Conservation (phyloP, 192 early-diverging fungal genomes). For the Haplosporangium gracile region DNA sequence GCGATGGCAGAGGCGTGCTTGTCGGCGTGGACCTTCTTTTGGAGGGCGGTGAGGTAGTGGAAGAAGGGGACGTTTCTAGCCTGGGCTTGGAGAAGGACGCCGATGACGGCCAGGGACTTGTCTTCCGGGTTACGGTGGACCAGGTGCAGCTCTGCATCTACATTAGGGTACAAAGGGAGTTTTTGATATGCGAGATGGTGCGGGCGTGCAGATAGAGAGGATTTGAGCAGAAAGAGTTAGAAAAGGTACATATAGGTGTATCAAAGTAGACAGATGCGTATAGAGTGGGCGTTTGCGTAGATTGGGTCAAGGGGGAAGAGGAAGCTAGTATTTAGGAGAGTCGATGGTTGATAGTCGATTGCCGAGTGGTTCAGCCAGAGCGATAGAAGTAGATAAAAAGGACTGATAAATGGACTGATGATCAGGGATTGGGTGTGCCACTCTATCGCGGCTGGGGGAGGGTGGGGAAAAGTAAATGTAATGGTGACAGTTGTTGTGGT, state of each 20-base stretch:
- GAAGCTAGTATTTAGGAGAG: no score
- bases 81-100: slow-evolving; percentile 59
- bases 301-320: no score
- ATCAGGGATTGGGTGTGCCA: no score
- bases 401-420: no score
- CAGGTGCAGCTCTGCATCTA: slow-evolving; percentile 65
- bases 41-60: slow-evolving; percentile 25
- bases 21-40: slow-evolving; percentile 17
- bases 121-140: slow-evolving; percentile 60
- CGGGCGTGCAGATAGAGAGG: neutral
- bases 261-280: no score
- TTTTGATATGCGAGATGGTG: slow-evolving; percentile 13
- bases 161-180: no score
- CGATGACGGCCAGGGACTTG: slow-evolving; percentile 60
- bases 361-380: neutral
- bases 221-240: no score
- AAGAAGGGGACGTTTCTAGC: slow-evolving; percentile 55
- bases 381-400: no score
- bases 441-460: neutral
- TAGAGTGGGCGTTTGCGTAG: no score
- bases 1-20: slow-evolving; percentile 10
- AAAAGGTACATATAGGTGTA: no score
- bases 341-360: neutral
- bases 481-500: neutral
- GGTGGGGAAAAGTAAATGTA: neutral